Conservation (phyloP, 2,329 filamentous ascomycete species). For the Aspergillus pseudoterreus region DNA sequence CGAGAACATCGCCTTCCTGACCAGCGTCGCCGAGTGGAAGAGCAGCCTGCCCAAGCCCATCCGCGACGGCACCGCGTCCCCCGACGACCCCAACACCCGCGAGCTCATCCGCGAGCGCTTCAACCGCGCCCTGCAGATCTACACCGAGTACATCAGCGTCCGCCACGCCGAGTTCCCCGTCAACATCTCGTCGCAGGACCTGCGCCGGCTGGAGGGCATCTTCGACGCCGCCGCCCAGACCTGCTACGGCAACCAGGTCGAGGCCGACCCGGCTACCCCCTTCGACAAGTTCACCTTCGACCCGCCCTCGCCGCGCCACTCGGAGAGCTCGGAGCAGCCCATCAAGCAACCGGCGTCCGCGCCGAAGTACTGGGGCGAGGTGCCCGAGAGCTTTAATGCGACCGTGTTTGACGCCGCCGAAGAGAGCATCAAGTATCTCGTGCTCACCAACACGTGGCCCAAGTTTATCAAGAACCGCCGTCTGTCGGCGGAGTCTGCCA, state of each 20-base stretch:
- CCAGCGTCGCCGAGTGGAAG: conserved; percentile 57
- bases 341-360: conserved; percentile 24
- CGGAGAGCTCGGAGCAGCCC: conserved; percentile 17
- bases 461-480: conserved; percentile 30
- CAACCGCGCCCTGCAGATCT: conserved; percentile 59
- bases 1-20: conserved; percentile 67
- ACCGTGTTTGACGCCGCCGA: conserved; percentile 58
- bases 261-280: conserved; percentile 36
- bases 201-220: conserved; percentile 51
- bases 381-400: conserved; percentile 47
- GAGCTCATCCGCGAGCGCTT: conserved; percentile 50
- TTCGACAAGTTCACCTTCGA: conserved; percentile 28
- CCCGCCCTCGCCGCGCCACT: conserved; percentile 18
- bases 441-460: conserved; percentile 66
- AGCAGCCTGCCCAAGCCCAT: conserved; percentile 19
- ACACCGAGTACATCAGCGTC: conserved; percentile 58
- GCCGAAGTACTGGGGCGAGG: conserved; percentile 30
- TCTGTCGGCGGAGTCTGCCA: neutral
- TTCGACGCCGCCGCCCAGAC: conserved; percentile 53
- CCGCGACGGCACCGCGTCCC: conserved; percentile 14
- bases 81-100: conserved; percentile 19
- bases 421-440: conserved; percentile 61
- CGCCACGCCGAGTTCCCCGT: conserved; percentile 63
- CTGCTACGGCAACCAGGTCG: conserved; percentile 39
- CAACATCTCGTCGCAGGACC: conserved; percentile 59